These are phyloP conservation scores for Cucurbita moschata DNA, from an alignment of 306 rosid species.

Conservation along the genomic window DNA sequence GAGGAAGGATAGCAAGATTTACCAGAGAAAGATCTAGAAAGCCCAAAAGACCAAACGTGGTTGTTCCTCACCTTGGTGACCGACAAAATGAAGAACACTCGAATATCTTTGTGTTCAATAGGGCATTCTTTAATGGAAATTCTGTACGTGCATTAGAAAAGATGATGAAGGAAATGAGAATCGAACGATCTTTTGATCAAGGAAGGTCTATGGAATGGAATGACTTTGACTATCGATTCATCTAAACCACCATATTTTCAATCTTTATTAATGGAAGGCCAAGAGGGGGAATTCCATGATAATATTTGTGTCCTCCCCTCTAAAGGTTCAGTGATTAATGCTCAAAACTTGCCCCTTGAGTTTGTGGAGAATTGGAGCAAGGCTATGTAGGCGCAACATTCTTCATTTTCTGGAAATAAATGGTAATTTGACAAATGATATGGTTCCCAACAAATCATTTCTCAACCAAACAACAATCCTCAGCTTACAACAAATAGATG, in stretches of 20 bases:
- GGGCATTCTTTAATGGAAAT: background rate
- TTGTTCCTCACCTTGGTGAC: background rate
- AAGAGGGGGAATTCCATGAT: background rate
- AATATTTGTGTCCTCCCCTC: background rate
- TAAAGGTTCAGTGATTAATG: background rate
- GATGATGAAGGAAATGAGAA: too few species aligned
- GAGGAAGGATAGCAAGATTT: background rate
- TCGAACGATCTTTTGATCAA: too few species aligned
- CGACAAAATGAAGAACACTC: background rate
- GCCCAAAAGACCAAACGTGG: background rate
- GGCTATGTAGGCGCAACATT: background rate
- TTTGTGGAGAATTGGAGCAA: background rate
- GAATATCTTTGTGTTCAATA: background rate
- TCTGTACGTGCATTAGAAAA: too few species aligned
- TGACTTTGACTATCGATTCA: background rate
- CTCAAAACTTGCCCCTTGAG: background rate
- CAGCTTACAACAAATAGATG: background rate
- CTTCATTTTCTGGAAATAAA: background rate
- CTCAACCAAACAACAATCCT: background rate
- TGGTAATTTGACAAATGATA: background rate
- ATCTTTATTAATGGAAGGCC: background rate
- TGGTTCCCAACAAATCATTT: background rate
- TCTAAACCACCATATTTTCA: background rate
- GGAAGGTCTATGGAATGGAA: too few species aligned
- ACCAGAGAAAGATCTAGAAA: background rate